phyloP scores from a whole-genome alignment of 1,284 basidiomycete genomes.

The Ganoderma lucidum region DNA sequence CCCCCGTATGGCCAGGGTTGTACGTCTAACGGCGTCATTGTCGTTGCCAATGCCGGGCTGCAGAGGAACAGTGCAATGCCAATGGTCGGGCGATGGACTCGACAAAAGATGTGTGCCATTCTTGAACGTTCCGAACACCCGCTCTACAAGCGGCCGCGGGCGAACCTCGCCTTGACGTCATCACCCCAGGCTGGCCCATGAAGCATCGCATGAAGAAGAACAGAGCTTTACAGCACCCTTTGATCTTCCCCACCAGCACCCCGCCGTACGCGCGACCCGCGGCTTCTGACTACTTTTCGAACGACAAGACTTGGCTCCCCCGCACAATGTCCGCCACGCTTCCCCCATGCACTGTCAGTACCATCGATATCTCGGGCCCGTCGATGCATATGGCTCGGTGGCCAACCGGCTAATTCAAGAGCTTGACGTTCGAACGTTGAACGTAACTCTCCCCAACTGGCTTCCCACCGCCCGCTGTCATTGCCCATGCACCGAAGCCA shows the following conservation, averaged over 20 bases:
- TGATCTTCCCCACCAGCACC: constrained; percentile 8
- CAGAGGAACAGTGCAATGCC: background rate
- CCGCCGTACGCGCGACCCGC: background rate
- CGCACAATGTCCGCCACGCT: background rate
- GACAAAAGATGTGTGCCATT: background rate
- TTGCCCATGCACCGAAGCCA: background rate
- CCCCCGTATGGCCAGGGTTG: background rate
- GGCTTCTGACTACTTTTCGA: background rate
- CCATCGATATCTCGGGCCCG: background rate
- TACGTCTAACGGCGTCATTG: background rate
- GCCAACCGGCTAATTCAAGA: background rate
- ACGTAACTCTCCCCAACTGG: background rate
- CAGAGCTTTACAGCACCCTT: constrained; percentile 1
- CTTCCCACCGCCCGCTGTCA: constrained; percentile 7
- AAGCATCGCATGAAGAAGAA: constrained; percentile 1
- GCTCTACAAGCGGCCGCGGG: constrained; percentile 4
- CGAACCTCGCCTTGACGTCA: constrained; percentile 12
- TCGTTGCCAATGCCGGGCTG: background rate
- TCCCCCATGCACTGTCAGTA: background rate
- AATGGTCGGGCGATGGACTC: background rate
- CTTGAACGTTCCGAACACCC: background rate
- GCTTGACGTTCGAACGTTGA: background rate
- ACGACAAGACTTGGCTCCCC: background rate
- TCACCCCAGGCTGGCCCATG: constrained; percentile 12
- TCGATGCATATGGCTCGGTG: too few relatives aligned